Evolutionary conservation across 73 alveolate species (phyloP).

Genomic region (Uronychia binucleata): DNA sequence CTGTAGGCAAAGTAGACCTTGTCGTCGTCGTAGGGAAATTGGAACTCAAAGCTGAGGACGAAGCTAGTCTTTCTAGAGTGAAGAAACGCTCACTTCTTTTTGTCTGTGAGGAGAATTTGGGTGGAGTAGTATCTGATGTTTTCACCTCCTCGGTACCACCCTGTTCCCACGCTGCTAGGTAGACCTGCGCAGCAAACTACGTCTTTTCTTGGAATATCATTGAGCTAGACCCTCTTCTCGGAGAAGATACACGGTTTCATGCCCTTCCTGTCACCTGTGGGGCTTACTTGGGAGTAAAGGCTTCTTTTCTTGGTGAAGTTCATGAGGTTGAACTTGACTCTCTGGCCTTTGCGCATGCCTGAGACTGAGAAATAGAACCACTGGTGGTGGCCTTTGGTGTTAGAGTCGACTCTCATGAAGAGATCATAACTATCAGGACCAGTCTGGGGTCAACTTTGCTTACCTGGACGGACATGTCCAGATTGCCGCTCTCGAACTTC

Average conservation of each 20-base stretch:
- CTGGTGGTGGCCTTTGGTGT: constrained; percentile 92
- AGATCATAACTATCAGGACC: constrained; percentile 81
- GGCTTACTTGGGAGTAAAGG: constrained; percentile 11
- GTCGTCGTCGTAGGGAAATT: constrained; percentile 80
- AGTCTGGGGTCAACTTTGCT: constrained; percentile 14
- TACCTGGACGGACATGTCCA: constrained; percentile 65
- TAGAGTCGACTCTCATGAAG: constrained; percentile 92
- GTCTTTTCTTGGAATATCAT: background rate
- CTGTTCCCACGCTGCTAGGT: background rate
- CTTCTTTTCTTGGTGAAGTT: constrained; percentile 73
- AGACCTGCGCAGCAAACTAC: background rate
- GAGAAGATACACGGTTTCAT: constrained; percentile 77
- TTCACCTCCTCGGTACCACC: constrained; percentile 54
- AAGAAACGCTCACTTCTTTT: constrained; percentile 53
- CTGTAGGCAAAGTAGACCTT: constrained; percentile 84
- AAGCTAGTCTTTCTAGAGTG: constrained; percentile 16
- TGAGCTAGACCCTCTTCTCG: constrained; percentile 25
- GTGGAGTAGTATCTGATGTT: constrained; percentile 46
- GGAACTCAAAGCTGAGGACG: constrained; percentile 75
- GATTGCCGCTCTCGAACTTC: constrained; percentile 89
- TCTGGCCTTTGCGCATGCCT: constrained; percentile 64
- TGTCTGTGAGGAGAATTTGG: constrained; percentile 43
- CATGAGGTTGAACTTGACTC: constrained; percentile 74
- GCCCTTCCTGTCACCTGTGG: constrained; percentile 79
- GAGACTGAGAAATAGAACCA: constrained; percentile 94